phyloP scores from a whole-genome alignment of 2,329 filamentous ascomycete species.

The Plectosphaerella plurivora region DNA sequence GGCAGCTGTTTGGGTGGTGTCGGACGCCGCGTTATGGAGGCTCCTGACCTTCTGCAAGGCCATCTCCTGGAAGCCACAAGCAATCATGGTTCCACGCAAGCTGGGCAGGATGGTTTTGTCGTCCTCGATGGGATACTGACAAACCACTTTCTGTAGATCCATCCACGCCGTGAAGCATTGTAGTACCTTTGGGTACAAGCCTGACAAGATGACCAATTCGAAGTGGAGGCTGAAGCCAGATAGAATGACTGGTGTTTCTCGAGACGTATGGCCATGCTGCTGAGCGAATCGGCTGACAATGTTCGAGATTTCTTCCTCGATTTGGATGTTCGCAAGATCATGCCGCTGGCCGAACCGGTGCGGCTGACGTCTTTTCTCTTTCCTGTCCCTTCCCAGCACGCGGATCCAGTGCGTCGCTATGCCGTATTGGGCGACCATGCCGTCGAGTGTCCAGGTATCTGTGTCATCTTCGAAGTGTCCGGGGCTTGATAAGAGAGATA shows the following conservation, averaged over 20 bases:
- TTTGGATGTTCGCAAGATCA: background rate
- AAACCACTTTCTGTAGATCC: background rate
- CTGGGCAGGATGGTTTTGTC: background rate
- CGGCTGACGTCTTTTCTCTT: background rate
- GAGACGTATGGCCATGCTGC: background rate
- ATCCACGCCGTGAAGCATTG: background rate
- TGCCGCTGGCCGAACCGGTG: background rate
- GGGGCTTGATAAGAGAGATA: background rate
- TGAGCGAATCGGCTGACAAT: background rate
- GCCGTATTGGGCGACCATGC: background rate
- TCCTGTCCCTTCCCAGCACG: background rate
- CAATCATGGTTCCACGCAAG: background rate
- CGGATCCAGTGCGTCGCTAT: background rate
- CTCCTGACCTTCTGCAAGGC: background rate
- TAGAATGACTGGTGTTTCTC: background rate
- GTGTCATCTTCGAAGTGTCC: background rate
- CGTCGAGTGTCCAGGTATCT: background rate
- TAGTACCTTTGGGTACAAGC: background rate
- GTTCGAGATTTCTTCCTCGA: background rate
- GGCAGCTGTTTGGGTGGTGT: background rate
- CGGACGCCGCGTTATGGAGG: background rate
- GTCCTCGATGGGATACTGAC: background rate
- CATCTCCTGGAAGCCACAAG: background rate
- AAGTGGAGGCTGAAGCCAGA: background rate
- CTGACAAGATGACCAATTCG: background rate